Conservation (phyloP, 768 basidiomycete genomes). For the Clitopilus hobsonii region DNA sequence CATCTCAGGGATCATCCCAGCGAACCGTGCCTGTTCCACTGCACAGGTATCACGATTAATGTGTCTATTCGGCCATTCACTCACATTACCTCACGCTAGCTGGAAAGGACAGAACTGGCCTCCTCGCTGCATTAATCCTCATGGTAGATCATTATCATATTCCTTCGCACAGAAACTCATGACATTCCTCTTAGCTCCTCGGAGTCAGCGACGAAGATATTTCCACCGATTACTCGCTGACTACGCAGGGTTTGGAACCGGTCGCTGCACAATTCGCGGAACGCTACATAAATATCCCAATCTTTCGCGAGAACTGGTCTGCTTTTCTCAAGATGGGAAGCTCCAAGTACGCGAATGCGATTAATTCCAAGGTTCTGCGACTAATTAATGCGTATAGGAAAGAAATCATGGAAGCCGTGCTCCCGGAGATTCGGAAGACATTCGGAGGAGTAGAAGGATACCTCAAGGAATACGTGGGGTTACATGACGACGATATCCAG, state of each 20-base stretch:
- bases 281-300: conserved; percentile 24
- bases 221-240: conserved; percentile 34
- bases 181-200: conserved; percentile 23
- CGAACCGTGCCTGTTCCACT: conserved; percentile 36
- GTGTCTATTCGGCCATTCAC: background rate
- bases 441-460: conserved; percentile 33
- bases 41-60: conserved; percentile 28
- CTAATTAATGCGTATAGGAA: conserved; percentile 19
- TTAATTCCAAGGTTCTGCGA: background rate
- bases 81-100: conserved; percentile 16
- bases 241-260: conserved; percentile 31
- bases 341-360: conserved; percentile 21
- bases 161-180: background rate
- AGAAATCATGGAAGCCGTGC: conserved; percentile 27
- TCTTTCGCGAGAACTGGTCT: conserved; percentile 27
- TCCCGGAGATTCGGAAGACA: conserved; percentile 25
- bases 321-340: conserved; percentile 29
- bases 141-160: conserved; percentile 15
- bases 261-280: conserved; percentile 21
- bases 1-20: conserved; percentile 33
- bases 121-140: conserved; percentile 30
- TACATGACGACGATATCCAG: conserved; percentile 25
- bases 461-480: conserved; percentile 20
- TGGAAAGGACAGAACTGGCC: conserved; percentile 40
- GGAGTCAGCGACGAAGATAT: conserved; percentile 35